Evolutionary conservation across 148 eudicot genomes (phyloP).

Genomic region (Bassia scoparia): DNA sequence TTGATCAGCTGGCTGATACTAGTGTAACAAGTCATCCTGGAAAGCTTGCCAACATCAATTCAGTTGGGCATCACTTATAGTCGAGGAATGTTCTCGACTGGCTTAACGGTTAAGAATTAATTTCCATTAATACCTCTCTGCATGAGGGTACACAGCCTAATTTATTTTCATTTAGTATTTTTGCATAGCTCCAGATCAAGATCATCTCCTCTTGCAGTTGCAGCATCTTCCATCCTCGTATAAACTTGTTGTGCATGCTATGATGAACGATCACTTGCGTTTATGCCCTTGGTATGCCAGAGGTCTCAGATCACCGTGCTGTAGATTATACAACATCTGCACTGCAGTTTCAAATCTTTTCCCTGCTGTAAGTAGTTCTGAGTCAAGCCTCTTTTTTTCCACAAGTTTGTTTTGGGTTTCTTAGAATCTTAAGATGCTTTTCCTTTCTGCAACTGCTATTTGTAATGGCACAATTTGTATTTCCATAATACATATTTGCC

Average conservation of each 20-base stretch:
- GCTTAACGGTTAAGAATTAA: conserved; percentile 70
- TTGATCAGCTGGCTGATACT: conserved; percentile 32
- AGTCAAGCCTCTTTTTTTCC: conserved; percentile 3
- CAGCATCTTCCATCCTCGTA: conserved; percentile 80
- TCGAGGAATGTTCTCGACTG: conserved; percentile 94
- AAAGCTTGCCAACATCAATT: conserved; percentile 72
- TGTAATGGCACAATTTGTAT: not conserved
- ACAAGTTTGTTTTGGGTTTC: not conserved
- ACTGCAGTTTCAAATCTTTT: conserved; percentile 94
- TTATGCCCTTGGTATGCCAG: conserved; percentile 91
- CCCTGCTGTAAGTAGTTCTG: conserved; percentile 76
- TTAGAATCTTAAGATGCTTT: not conserved
- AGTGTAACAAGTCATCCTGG: conserved; percentile 28
- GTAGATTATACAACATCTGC: conserved; percentile 86
- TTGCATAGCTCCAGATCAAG: conserved; percentile 98
- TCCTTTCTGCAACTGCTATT: not conserved
- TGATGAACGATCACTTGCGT: conserved; percentile 94
- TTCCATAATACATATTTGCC: not conserved
- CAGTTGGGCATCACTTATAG: conserved; percentile 87
- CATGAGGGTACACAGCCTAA: conserved; percentile 34
- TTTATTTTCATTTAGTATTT: conserved; percentile 64
- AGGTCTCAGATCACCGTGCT: conserved; percentile 81
- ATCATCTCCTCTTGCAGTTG: conserved; percentile 91
- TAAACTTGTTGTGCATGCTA: conserved; percentile 76
- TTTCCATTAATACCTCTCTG: conserved; percentile 8